Base-by-base conservation (phyloP, 768 basidiomycete species). In the Mycena polygramma region DNA sequence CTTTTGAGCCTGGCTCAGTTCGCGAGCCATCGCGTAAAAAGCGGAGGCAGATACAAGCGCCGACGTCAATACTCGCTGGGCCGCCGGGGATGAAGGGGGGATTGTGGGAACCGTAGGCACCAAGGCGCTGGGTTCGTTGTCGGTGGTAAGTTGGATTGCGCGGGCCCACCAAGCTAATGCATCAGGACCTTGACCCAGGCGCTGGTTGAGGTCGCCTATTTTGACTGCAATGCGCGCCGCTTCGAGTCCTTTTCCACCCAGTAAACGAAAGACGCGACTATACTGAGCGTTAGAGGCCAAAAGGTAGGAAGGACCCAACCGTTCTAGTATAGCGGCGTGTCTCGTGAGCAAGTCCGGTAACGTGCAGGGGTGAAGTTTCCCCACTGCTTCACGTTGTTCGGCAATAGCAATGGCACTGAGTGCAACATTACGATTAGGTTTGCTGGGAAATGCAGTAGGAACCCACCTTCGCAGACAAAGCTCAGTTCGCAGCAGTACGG, bases 21-120 rank as follows among this genome's bases (percentile, higher is more conserved):
- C 83, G 17, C 88, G 87, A 3, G 88, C 84, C 26, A 85, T 88
- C 19, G 92, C 89, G 75, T 91, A 91, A 74, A 86, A 87, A 6
- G 91, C 90, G 24, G 93, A 94, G 26, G 92, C 77, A n/a, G 93
- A 92, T 9, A 93, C 87, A 4, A 94, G 82, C 15, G 87, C 82
- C 26, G 88, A 88, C 0, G 86, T 82, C 57, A 93, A 77, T 35
- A 87, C 87, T 64, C 93, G 86, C 75, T 94, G 93, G 26, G 85
- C 86, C 53, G 84, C 81, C 49, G 92, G 91, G 63, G 90, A 89
- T 66, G 85, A 78, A 45, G 91, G 91, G 14, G 80, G 67, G 2
- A 75, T 67, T 15, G 73, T 70, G 26, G 89, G 84, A 43, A 87
- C 75, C 10, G 68, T 60, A 30, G 81, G 74, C 26, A 77, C 73